A percentile compares a stretch with the other conserved stretches of the same genome.
Conservation (phyloP, 2,329 filamentous ascomycete genomes). For the Fusarium acutatum region DNA sequence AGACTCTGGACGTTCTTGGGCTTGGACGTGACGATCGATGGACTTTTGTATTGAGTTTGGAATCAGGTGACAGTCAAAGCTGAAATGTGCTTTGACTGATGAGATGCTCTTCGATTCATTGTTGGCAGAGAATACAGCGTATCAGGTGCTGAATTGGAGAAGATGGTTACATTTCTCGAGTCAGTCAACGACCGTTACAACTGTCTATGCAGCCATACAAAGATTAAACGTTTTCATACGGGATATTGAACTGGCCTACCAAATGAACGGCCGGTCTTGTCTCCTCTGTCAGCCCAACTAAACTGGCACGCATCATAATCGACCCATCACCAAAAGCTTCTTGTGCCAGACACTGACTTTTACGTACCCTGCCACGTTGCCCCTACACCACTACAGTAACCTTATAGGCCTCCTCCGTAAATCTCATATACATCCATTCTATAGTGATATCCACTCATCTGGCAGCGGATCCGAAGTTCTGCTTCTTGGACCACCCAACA, state of each 20-base stretch:
- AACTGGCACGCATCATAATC: constrained; percentile 9
- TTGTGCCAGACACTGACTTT: background rate
- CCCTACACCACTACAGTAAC: background rate
- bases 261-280: background rate
- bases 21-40: background rate
- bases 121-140: background rate
- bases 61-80: background rate
- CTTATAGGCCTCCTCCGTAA: background rate
- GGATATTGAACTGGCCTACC: too few relatives aligned
- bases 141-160: background rate
- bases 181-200: background rate
- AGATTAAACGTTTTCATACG: background rate
- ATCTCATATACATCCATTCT: background rate
- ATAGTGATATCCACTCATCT: background rate
- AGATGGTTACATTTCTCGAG: background rate
- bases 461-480: constrained; percentile 37
- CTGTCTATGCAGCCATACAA: background rate
- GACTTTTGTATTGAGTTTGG: background rate
- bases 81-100: background rate
- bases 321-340: constrained; percentile 10
- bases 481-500: constrained; percentile 19
- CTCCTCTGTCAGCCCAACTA: background rate
- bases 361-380: constrained; percentile 12
- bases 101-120: background rate
- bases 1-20: background rate